Percentiles rank a stretch among this genome's conserved stretches.
Evolutionary conservation across 2,329 filamentous ascomycete genomes (phyloP).

Genomic region (Fusarium subtropicale): DNA sequence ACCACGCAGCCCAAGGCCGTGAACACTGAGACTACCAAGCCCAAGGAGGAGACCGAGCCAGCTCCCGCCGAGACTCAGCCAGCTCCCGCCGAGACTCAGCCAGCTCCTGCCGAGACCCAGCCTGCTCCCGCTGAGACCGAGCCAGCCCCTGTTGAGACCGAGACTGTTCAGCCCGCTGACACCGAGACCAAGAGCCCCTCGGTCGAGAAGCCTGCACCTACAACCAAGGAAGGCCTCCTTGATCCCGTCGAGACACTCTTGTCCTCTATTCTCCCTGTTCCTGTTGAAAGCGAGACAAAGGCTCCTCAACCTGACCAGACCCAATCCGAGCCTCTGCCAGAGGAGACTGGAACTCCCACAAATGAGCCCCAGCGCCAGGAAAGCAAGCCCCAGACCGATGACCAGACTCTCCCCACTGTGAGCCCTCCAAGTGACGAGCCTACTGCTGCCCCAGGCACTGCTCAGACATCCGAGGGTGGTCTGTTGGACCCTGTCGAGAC

Average conservation of each 20-base stretch:
- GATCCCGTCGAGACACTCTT: conserved; percentile 41
- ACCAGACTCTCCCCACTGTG: conserved; percentile 25
- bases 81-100: not conserved
- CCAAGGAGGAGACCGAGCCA: conserved; percentile 9
- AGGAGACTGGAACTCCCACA: conserved; percentile 21
- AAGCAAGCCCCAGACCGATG: conserved; percentile 19
- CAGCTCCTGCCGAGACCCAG: conserved; percentile 2
- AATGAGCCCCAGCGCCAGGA: conserved; percentile 32
- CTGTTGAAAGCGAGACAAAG: conserved; percentile 23
- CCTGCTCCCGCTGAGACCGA: not conserved
- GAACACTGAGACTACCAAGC: conserved; percentile 16
- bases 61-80: conserved; percentile 10
- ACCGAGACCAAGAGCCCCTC: conserved; percentile 16
- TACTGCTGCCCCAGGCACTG: conserved; percentile 24
- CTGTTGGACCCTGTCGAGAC: conserved; percentile 44
- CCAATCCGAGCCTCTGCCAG: conserved; percentile 15
- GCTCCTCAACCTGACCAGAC: conserved; percentile 24
- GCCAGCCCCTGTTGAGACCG: conserved; percentile 7
- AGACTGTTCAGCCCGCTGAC: conserved; percentile 23
- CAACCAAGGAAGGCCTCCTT: conserved; percentile 30
- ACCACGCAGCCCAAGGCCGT: conserved; percentile 21
- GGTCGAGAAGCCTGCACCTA: conserved; percentile 21
- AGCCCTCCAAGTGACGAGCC: conserved; percentile 17
- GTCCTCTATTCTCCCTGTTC: conserved; percentile 26
- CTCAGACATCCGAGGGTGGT: conserved; percentile 28